Evolutionary conservation across 345 rosid genomes (phyloP).

Genomic region (Salix caprea): DNA sequence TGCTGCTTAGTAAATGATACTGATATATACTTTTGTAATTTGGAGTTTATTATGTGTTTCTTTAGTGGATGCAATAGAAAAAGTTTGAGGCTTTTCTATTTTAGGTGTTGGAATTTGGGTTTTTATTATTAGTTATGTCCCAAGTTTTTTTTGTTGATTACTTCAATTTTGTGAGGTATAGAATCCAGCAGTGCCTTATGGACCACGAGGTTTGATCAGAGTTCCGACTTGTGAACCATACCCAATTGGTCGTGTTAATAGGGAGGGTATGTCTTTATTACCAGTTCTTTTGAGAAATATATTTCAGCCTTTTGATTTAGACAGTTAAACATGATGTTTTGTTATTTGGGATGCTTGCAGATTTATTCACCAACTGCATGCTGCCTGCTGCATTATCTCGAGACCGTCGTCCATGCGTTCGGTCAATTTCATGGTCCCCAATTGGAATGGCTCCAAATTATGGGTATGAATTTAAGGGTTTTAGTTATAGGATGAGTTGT

Average conservation of each 20-base stretch:
- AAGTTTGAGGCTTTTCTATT: background rate
- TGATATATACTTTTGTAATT: background rate
- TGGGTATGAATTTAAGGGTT: slow-evolving; percentile 43
- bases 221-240: slow-evolving; percentile 48
- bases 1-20: too few relatives aligned
- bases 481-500: background rate
- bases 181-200: slow-evolving; percentile 83
- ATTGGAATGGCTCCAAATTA: slow-evolving; percentile 80
- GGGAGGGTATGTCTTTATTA: slow-evolving; percentile 41
- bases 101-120: background rate
- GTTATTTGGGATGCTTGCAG: slow-evolving; percentile 28
- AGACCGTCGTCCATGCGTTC: slow-evolving; percentile 60
- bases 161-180: slow-evolving; percentile 7
- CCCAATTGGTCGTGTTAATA: slow-evolving; percentile 56
- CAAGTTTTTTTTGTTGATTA: background rate
- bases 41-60: background rate
- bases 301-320: background rate
- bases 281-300: background rate
- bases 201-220: slow-evolving; percentile 79
- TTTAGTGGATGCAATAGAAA: background rate
- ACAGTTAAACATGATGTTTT: background rate
- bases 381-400: slow-evolving; percentile 62
- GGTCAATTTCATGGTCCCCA: slow-evolving; percentile 89
- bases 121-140: background rate
- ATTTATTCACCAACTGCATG: slow-evolving; percentile 53